A percentile compares a stretch with the other conserved stretches of the same genome.
Evolutionary conservation across 2,329 filamentous ascomycete species (phyloP).

Genomic region (Pseudodiploospora longispora): DNA sequence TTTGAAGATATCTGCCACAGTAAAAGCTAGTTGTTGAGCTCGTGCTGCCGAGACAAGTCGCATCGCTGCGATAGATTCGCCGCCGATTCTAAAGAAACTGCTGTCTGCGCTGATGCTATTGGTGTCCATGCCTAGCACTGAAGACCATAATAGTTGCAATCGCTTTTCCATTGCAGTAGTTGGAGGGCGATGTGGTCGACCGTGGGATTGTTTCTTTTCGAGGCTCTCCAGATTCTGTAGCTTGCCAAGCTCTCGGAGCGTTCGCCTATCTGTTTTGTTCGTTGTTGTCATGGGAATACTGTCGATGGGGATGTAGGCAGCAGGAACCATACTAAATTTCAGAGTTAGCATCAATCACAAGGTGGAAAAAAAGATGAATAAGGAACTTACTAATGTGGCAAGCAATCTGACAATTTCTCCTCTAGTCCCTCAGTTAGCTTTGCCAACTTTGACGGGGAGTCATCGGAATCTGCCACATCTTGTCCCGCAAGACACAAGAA

Average conservation of each 20-base stretch:
- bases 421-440: conserved; percentile 3
- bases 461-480: background rate
- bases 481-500: conserved; percentile 1
- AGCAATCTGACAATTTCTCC: conserved; percentile 2
- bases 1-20: conserved; percentile 5
- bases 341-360: background rate
- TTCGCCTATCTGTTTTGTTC: conserved; percentile 3
- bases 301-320: conserved; percentile 2
- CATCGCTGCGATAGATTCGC: conserved; percentile 6
- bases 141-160: background rate
- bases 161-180: background rate
- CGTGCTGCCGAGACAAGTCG: conserved; percentile 4
- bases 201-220: background rate
- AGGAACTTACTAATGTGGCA: conserved; percentile 5
- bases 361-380: background rate
- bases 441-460: background rate
- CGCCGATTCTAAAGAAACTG: conserved; percentile 3
- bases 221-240: conserved; percentile 3
- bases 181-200: background rate
- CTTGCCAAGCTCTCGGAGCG: conserved; percentile 2
- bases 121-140: conserved; percentile 1
- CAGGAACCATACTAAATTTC: conserved; percentile 4
- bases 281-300: conserved; percentile 5
- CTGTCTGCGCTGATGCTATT: conserved; percentile 1
- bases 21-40: background rate